Conservation (phyloP, 2,329 filamentous ascomycete species). For the Sodiomyces alkalinus region DNA sequence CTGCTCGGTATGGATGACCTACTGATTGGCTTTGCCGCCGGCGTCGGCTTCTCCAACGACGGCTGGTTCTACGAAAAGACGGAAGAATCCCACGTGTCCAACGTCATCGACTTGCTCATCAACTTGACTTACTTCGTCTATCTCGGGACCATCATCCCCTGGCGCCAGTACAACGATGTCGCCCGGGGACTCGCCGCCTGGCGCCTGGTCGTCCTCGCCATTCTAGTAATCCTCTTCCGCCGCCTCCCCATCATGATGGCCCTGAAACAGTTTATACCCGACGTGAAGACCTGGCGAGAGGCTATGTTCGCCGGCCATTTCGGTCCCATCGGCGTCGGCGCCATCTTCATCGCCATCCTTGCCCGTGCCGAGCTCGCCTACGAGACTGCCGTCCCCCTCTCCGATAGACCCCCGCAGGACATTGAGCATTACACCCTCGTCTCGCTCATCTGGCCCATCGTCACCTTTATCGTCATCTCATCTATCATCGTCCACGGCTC, state of each 20-base stretch:
- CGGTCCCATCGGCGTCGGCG: conserved; percentile 91
- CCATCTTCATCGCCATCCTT: conserved; percentile 87
- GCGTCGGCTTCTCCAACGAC: conserved; percentile 98
- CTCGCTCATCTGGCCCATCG: conserved; percentile 86
- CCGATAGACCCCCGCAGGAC: conserved; percentile 38
- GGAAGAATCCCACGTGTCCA: conserved; percentile 95
- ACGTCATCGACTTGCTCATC: conserved; percentile 94
- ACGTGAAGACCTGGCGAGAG: conserved; percentile 96
- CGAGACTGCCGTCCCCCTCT: conserved; percentile 57
- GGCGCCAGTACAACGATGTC: conserved; percentile 73
- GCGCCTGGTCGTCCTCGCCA: conserved; percentile 83
- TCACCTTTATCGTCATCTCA: conserved; percentile 81
- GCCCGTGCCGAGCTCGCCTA: conserved; percentile 83
- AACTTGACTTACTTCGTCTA: conserved; percentile 98
- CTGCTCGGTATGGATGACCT: conserved; percentile 86
- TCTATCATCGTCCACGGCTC: conserved; percentile 95
- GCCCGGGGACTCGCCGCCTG: conserved; percentile 66
- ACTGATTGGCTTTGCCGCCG: conserved; percentile 84
- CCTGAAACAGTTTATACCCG: conserved; percentile 84
- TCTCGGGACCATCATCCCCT: conserved; percentile 92
- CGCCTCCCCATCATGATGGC: conserved; percentile 89
- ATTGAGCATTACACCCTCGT: conserved; percentile 54
- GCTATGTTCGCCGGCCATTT: conserved; percentile 95
- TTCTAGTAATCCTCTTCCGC: conserved; percentile 89
- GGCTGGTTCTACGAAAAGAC: conserved; percentile 98